phyloP scores from a whole-genome alignment of 495 filamentous ascomycete genomes.

The Trichodelitschia bisporula region DNA sequence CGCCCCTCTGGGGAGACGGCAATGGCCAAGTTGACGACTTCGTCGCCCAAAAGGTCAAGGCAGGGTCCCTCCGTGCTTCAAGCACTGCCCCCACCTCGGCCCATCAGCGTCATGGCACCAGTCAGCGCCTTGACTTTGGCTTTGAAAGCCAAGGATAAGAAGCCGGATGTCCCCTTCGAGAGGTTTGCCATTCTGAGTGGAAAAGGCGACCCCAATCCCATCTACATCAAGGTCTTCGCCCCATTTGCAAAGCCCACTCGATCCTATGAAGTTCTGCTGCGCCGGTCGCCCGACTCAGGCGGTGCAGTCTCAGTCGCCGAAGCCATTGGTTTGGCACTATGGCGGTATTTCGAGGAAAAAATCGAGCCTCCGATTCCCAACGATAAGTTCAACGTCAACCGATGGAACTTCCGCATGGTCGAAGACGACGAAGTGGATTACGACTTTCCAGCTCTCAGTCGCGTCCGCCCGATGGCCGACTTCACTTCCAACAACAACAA shows the following conservation, averaged over 20 bases:
- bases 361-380: constrained; percentile 42
- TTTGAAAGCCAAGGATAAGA: constrained; percentile 55
- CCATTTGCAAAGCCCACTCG: constrained; percentile 55
- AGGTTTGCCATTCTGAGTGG: constrained; percentile 68
- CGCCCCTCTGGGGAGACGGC: no score
- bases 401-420: constrained; percentile 84
- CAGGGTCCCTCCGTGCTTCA: constrained; percentile 34
- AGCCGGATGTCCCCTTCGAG: constrained; percentile 63
- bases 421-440: constrained; percentile 90
- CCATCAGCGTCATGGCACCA: constrained; percentile 58
- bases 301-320: constrained; percentile 66
- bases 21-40: constrained; percentile 11
- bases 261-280: constrained; percentile 40
- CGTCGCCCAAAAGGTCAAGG: constrained; percentile 34
- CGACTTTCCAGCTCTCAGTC: constrained; percentile 71
- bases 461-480: constrained; percentile 53
- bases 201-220: constrained; percentile 55
- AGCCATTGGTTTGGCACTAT: constrained; percentile 71
- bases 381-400: constrained; percentile 60
- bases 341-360: constrained; percentile 65
- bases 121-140: constrained; percentile 45
- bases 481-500: constrained; percentile 92
- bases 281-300: constrained; percentile 47
- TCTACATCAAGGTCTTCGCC: constrained; percentile 67
- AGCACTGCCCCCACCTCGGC: constrained; percentile 75